These are phyloP conservation scores for Aureobasidium sp. DNA, from an alignment of 2,329 filamentous ascomycete genomes.

Conservation along the genomic window DNA sequence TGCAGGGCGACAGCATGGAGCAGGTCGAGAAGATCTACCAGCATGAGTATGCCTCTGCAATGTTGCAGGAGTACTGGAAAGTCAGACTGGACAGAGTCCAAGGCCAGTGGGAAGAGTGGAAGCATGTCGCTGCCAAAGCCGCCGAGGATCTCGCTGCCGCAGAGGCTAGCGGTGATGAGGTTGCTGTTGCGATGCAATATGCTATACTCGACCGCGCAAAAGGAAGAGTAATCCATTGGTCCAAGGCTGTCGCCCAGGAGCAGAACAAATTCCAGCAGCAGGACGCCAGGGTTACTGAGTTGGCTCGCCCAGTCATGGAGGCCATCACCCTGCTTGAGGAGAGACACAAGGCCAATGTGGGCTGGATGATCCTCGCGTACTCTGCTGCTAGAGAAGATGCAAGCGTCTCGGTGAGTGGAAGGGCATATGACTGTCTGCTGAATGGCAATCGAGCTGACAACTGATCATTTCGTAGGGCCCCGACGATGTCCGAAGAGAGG, in stretches of 20 bases:
- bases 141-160: background rate
- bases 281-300: background rate
- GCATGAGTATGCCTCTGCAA: background rate
- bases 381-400: background rate
- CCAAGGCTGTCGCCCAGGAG: background rate
- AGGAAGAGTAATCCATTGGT: background rate
- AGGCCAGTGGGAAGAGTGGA: background rate
- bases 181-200: background rate
- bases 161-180: background rate
- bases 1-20: background rate
- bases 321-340: background rate
- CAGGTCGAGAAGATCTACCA: background rate
- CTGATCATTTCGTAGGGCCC: background rate
- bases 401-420: background rate
- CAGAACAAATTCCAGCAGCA: background rate
- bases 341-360: background rate
- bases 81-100: background rate
- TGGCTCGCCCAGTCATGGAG: no score
- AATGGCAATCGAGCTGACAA: background rate
- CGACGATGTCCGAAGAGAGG: constrained; percentile 14
- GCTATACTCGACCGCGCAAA: background rate
- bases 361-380: background rate
- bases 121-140: background rate
- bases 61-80: background rate
- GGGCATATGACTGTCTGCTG: no score